Conservation (phyloP, 176 grass and related monocot species). For the Canna indica region DNA sequence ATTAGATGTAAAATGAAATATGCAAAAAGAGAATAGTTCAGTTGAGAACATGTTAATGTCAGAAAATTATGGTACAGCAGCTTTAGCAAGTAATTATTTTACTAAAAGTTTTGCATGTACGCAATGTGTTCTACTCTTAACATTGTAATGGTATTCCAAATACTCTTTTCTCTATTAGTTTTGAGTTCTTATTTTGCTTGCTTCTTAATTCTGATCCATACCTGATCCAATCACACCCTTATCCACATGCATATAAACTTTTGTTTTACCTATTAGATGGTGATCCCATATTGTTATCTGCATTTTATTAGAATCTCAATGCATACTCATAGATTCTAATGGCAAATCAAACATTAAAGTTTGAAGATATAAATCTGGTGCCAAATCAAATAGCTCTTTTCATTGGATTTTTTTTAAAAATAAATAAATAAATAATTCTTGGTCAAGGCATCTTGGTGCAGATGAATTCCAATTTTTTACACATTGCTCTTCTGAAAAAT, state of each 20-base stretch:
- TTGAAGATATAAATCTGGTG: no score
- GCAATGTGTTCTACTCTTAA: not conserved
- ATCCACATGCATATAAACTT: not conserved
- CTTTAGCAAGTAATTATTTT: not conserved
- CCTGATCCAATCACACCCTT: not conserved
- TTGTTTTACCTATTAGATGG: no score
- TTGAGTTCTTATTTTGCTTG: not conserved
- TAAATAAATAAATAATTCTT: no score
- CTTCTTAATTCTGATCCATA: not conserved
- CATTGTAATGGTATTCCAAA: not conserved
- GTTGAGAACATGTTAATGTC: not conserved
- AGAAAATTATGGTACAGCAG: not conserved
- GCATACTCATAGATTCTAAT: no score
- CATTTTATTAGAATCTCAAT: no score
- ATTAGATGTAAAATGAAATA: no score
- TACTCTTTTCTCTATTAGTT: not conserved
- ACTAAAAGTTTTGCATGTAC: not conserved
- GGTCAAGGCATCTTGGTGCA: no score
- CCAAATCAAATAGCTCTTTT: no score
- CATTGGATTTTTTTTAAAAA: no score
- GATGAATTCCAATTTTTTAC: not conserved
- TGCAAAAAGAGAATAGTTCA: not conserved
- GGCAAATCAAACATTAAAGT: no score
- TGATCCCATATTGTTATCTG: no score
- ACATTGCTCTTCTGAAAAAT: not conserved